A percentile compares a stretch with the other conserved stretches of the same genome.
phyloP scores from a whole-genome alignment of 2,329 filamentous ascomycete species.

The Dothideomycetes sp. region DNA sequence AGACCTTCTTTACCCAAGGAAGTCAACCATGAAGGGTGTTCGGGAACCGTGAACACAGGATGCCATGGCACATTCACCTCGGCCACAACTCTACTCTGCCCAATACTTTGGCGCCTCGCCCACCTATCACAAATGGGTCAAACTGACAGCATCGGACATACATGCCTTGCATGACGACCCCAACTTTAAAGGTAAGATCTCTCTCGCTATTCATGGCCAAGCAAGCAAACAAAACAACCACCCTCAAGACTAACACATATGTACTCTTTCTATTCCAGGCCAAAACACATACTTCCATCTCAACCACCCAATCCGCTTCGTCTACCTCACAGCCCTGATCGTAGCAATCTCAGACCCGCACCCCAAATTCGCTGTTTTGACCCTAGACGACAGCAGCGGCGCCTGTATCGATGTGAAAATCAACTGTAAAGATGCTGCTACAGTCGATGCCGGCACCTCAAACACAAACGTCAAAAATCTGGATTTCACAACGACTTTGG shows the following conservation, averaged over 20 bases:
- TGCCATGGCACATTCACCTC: too few species aligned
- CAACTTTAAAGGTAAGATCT: constrained; percentile 46
- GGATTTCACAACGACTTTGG: constrained; percentile 27
- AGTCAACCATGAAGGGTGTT: too few species aligned
- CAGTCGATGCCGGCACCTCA: constrained; percentile 22
- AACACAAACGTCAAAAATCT: constrained; percentile 32
- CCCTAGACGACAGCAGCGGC: constrained; percentile 54
- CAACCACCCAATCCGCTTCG: constrained; percentile 43
- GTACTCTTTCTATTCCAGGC: constrained; percentile 27
- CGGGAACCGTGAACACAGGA: too few species aligned
- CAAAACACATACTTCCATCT: constrained; percentile 48
- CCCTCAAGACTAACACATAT: neutral
- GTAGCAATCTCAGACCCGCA: constrained; percentile 34
- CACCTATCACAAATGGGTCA: constrained; percentile 56
- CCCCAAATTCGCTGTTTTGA: constrained; percentile 38
- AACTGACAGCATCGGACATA: constrained; percentile 48
- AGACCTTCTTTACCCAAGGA: too few species aligned
- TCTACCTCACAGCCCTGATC: constrained; percentile 37
- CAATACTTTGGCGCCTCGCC: constrained; percentile 52
- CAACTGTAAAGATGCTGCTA: constrained; percentile 25
- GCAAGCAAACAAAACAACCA: too few species aligned
- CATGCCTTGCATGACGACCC: constrained; percentile 40
- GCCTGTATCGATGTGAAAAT: constrained; percentile 48
- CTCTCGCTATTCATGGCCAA: too few species aligned
- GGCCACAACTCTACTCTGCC: constrained; percentile 44